Conservation (phyloP, 768 basidiomycete genomes). For the Dentipellis fragilis region DNA sequence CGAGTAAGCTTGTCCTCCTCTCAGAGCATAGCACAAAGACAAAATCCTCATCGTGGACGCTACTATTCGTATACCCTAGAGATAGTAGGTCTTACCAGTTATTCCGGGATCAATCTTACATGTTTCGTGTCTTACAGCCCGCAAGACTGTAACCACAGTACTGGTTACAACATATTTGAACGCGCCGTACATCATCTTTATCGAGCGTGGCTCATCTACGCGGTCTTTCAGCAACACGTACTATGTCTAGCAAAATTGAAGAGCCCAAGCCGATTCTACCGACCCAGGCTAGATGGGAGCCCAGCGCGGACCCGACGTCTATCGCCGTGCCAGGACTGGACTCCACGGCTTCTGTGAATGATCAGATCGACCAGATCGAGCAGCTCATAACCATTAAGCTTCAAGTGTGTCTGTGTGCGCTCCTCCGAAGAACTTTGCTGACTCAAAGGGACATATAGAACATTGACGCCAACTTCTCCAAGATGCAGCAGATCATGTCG, state of each 20-base stretch:
- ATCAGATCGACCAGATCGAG: constrained; percentile 92
- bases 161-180: background rate
- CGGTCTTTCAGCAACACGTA: background rate
- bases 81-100: background rate
- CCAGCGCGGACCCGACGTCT: constrained; percentile 48
- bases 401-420: constrained; percentile 39
- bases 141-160: background rate
- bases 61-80: no score
- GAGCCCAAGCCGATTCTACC: constrained; percentile 37
- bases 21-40: no score
- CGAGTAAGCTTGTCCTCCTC: no score
- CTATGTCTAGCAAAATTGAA: background rate
- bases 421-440: background rate
- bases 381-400: constrained; percentile 89
- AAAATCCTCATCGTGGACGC: no score
- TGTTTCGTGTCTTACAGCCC: background rate
- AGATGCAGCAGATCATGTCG: constrained; percentile 77
- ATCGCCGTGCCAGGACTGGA: constrained; percentile 70
- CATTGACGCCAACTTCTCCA: constrained; percentile 89
- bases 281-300: constrained; percentile 61
- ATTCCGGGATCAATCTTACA: background rate
- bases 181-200: background rate
- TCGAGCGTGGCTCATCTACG: background rate
- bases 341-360: constrained; percentile 52
- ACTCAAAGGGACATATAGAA: constrained; percentile 37